phyloP scores from a whole-genome alignment of 1,139 yeast genomes.

The Debaryomyces subglobosus region DNA sequence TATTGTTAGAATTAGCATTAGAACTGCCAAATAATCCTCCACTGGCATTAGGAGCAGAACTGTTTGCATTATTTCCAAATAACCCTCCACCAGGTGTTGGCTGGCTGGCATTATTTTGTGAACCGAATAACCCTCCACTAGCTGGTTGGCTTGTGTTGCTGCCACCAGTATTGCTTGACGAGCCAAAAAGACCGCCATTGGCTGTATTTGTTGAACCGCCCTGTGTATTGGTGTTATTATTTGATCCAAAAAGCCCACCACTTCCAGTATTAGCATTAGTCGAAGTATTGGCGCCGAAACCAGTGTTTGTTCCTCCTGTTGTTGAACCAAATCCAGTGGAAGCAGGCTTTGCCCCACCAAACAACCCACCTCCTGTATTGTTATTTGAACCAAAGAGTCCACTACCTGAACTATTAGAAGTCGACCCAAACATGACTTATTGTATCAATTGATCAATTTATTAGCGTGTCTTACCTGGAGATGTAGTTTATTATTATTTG shows the following conservation, averaged over 20 bases:
- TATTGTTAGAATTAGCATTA: background rate
- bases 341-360: constrained; percentile 17
- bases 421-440: constrained; percentile 12
- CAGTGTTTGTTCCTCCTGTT: constrained; percentile 7
- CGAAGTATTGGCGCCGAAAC: constrained; percentile 8
- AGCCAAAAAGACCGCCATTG: constrained; percentile 7
- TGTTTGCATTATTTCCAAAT: constrained; percentile 20
- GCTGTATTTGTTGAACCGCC: background rate
- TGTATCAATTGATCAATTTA: constrained; percentile 6
- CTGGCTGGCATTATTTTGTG: constrained; percentile 12
- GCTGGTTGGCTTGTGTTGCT: constrained; percentile 9
- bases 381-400: constrained; percentile 10
- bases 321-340: constrained; percentile 8
- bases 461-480: constrained; percentile 9
- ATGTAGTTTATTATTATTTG: constrained; percentile 8
- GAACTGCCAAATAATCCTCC: constrained; percentile 12
- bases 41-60: constrained; percentile 3
- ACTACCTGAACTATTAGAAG: constrained; percentile 10
- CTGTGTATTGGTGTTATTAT: background rate
- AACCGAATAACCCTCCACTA: constrained; percentile 32
- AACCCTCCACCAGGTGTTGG: constrained; percentile 23
- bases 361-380: constrained; percentile 22
- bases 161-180: background rate
- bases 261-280: constrained; percentile 1
- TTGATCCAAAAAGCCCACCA: constrained; percentile 5